Evolutionary conservation across 2,329 filamentous ascomycete genomes (phyloP).

Genomic region (Metarhizium rileyi): DNA sequence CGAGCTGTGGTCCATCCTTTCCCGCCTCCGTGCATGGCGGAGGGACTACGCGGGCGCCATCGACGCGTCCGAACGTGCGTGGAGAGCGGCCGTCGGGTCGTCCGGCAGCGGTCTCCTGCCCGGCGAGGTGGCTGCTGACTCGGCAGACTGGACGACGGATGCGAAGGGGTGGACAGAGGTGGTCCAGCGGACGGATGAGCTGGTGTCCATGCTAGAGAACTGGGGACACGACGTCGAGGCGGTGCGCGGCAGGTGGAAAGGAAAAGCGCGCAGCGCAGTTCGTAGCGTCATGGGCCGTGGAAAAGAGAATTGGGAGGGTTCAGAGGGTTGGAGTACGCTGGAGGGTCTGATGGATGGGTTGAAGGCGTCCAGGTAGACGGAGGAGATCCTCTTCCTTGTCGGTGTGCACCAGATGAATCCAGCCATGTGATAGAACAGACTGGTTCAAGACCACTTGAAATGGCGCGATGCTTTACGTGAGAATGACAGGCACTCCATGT

Average conservation of each 20-base stretch:
- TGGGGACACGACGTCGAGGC: constrained; percentile 55
- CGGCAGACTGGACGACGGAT: constrained; percentile 37
- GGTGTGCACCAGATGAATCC: no score
- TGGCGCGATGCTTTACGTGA: no score
- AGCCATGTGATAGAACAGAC: no score
- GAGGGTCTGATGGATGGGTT: constrained; percentile 46
- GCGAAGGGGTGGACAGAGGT: constrained; percentile 60
- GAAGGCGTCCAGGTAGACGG: constrained; percentile 23
- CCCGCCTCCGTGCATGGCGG: constrained; percentile 64
- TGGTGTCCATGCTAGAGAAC: constrained; percentile 77
- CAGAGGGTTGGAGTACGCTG: constrained; percentile 54
- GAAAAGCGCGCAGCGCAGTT: constrained; percentile 78
- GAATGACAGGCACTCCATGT: no score
- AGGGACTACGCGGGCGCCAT: constrained; percentile 62
- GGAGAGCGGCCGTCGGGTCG: constrained; percentile 59
- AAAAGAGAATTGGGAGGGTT: constrained; percentile 75
- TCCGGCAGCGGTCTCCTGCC: constrained; percentile 36
- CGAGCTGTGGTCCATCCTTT: constrained; percentile 66
- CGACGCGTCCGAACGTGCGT: constrained; percentile 80
- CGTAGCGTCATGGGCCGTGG: constrained; percentile 75
- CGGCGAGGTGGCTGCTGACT: constrained; percentile 15
- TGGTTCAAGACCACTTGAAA: no score
- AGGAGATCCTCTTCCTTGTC: no score
- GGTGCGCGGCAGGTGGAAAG: constrained; percentile 75
- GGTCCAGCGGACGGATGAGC: constrained; percentile 67